Conservation (phyloP, 768 basidiomycete genomes). For the Calocybe indica region DNA sequence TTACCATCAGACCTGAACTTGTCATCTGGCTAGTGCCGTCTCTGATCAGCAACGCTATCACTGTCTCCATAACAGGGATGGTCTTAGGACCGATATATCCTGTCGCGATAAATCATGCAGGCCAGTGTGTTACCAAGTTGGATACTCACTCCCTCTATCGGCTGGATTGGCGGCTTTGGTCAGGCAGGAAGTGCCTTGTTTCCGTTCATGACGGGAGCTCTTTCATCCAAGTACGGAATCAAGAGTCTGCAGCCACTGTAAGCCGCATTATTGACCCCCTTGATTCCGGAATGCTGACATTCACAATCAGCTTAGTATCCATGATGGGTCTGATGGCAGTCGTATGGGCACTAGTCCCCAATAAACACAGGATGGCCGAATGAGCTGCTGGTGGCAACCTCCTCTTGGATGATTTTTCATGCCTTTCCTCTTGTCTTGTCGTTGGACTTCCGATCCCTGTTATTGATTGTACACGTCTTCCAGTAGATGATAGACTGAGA, state of each 20-base stretch:
- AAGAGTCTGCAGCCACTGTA: conserved; percentile 43
- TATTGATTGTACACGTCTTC: no score
- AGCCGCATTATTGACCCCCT: conserved; percentile 11
- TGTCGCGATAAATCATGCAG: conserved; percentile 46
- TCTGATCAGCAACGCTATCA: conserved; percentile 41
- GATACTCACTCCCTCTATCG: conserved; percentile 38
- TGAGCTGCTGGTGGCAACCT: no score
- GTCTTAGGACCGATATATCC: conserved; percentile 54
- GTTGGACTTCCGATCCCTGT: no score
- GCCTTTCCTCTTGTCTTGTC: no score
- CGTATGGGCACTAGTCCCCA: no score
- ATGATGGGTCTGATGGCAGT: no score
- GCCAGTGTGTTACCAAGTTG: conserved; percentile 50
- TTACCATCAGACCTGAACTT: background rate
- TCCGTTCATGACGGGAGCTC: conserved; percentile 44
- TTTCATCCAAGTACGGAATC: conserved; percentile 36
- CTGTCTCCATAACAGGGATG: conserved; percentile 41
- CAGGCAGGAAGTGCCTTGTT: conserved; percentile 44
- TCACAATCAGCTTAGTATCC: no score
- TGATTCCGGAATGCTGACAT: background rate
- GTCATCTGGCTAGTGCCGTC: conserved; percentile 46
- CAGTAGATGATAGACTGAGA: no score
- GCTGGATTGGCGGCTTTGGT: conserved; percentile 50
- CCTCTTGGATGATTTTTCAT: no score
- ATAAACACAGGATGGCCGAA: no score